These are phyloP conservation scores for Schizophyllum amplum DNA, from an alignment of 1,284 basidiomycete genomes.

Conservation along the genomic window DNA sequence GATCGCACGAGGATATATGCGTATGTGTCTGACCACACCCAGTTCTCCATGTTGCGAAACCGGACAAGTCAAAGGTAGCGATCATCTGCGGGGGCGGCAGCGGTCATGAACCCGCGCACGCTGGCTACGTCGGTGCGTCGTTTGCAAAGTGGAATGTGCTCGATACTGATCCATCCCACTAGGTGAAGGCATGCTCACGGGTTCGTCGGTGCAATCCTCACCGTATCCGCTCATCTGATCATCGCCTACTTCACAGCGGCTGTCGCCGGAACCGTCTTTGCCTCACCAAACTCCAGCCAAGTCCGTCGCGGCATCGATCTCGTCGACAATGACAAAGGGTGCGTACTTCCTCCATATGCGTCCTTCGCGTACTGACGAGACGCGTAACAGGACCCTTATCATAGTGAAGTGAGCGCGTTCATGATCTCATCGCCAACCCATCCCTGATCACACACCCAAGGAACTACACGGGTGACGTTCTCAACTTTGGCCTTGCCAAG, in stretches of 20 bases:
- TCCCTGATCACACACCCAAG: conserved; percentile 23
- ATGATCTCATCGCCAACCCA: neutral
- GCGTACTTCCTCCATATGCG: conserved; percentile 15
- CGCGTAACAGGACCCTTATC: conserved; percentile 56
- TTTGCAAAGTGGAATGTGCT: neutral
- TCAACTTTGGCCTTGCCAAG: conserved; percentile 89
- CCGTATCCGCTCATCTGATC: neutral
- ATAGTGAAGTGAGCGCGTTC: conserved; percentile 64
- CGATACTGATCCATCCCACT: neutral
- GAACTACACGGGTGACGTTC: conserved; percentile 84
- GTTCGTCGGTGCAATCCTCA: conserved; percentile 24
- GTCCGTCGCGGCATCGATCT: conserved; percentile 75
- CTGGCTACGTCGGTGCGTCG: conserved; percentile 65
- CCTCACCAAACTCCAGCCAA: conserved; percentile 81
- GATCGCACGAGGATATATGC: neutral
- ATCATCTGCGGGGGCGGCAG: conserved; percentile 86
- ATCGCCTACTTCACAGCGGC: conserved; percentile 42
- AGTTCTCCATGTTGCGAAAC: conserved; percentile 59
- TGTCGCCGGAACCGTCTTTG: conserved; percentile 83
- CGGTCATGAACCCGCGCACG: conserved; percentile 87
- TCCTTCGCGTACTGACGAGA: conserved; percentile 6
- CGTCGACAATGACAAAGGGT: conserved; percentile 74
- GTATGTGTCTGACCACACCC: conserved; percentile 2
- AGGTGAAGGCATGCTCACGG: conserved; percentile 75
- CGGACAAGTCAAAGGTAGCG: conserved; percentile 62